Conservation (phyloP, 2,329 filamentous ascomycete genomes). For the Xylariaceae sp. region DNA sequence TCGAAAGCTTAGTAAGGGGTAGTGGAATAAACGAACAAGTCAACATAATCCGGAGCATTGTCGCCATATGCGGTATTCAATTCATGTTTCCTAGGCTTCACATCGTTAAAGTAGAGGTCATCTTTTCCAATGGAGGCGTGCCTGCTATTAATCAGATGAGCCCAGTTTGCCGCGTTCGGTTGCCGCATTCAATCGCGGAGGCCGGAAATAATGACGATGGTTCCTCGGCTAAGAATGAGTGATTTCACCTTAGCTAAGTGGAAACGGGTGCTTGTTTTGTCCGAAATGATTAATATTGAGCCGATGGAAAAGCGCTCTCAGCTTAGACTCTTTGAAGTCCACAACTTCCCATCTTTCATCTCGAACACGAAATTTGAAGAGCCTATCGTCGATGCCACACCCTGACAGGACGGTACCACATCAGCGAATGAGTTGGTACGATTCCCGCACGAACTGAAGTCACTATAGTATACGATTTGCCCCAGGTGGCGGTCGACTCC, state of each 20-base stretch:
- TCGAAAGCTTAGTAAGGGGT: neutral
- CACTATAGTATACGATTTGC: too few relatives aligned
- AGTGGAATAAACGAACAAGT: neutral
- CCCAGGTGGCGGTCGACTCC: too few relatives aligned
- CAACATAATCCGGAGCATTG: neutral
- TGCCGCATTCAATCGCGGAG: neutral
- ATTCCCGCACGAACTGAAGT: too few relatives aligned
- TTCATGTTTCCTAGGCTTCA: neutral
- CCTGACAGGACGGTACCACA: neutral
- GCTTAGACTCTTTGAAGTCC: neutral
- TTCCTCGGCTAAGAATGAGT: too few relatives aligned
- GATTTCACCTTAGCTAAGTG: too few relatives aligned
- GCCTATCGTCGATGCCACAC: neutral
- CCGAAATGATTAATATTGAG: neutral
- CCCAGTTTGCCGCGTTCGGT: neutral
- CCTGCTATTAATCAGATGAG: neutral
- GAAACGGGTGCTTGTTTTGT: neutral
- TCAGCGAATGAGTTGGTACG: neutral
- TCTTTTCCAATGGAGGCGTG: neutral
- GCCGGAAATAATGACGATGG: conserved; percentile 1
- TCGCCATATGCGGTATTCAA: neutral
- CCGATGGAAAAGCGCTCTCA: neutral
- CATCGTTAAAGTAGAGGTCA: neutral
- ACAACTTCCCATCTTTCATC: neutral
- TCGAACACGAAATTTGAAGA: neutral